A percentile compares a stretch with the other conserved stretches of the same genome.
These are phyloP conservation scores for Fusarium sp. DNA, from an alignment of 2,329 filamentous ascomycete genomes.

Conservation along the genomic window DNA sequence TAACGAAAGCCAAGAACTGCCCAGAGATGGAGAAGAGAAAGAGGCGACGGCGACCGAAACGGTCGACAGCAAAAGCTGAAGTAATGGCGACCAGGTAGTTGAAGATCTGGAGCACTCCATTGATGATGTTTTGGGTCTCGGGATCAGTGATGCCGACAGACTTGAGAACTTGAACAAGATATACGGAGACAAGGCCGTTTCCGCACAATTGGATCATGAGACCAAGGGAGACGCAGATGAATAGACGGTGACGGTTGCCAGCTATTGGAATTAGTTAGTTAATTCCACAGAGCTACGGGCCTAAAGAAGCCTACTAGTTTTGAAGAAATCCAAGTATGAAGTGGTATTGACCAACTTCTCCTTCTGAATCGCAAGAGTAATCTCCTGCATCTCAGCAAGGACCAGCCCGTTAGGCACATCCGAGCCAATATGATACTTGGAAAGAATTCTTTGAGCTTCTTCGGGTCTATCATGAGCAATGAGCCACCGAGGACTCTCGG, in stretches of 20 bases:
- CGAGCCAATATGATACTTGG: slow-evolving; percentile 22
- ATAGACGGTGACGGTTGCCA: slow-evolving; percentile 46
- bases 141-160: slow-evolving; percentile 56
- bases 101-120: slow-evolving; percentile 55
- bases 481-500: slow-evolving; percentile 38
- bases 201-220: slow-evolving; percentile 10
- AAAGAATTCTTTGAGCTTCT: slow-evolving; percentile 53
- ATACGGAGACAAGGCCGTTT: slow-evolving; percentile 55
- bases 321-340: no score
- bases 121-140: slow-evolving; percentile 58
- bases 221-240: slow-evolving; percentile 22
- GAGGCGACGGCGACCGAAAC: slow-evolving; percentile 21
- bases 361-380: slow-evolving; percentile 3
- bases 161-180: slow-evolving; percentile 55
- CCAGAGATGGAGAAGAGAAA: slow-evolving; percentile 30
- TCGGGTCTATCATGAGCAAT: slow-evolving; percentile 56
- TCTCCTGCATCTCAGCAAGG: slow-evolving; percentile 6
- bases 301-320: no score
- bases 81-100: slow-evolving; percentile 54
- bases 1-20: slow-evolving; percentile 53
- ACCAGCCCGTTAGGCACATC: slow-evolving; percentile 4
- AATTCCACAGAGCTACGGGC: no score
- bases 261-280: slow-evolving; percentile 19
- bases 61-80: slow-evolving; percentile 47
- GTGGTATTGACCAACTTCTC: not conserved